A percentile compares a stretch with the other conserved stretches of the same genome.
Conservation (phyloP, 257 asterid genomes). For the Fraxinus excelsior region DNA sequence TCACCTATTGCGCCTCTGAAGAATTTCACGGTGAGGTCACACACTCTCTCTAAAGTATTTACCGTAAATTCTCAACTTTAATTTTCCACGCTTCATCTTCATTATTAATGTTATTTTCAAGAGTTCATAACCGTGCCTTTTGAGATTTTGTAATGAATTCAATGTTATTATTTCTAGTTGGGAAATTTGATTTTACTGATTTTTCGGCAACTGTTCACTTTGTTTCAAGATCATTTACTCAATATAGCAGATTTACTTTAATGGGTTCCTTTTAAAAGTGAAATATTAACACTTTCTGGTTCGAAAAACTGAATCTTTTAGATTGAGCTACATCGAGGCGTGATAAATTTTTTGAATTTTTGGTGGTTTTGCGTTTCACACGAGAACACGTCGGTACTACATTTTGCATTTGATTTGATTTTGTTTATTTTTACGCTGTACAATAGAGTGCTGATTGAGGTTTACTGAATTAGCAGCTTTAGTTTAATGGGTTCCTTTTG, state of each 20-base stretch:
- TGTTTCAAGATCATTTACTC: conserved; percentile 4
- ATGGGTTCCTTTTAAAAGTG: conserved; percentile 27
- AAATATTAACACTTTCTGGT: background rate
- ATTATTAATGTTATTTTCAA: background rate
- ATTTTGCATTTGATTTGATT: conserved; percentile 9
- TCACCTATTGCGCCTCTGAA: conserved; percentile 26
- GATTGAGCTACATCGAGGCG: background rate
- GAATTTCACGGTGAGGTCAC: conserved; percentile 22
- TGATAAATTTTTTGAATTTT: background rate
- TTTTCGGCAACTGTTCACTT: conserved; percentile 6
- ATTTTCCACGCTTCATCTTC: conserved; percentile 8
- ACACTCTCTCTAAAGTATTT: conserved; percentile 18
- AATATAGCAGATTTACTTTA: conserved; percentile 14
- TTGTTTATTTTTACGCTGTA: conserved; percentile 20
- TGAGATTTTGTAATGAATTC: conserved; percentile 17
- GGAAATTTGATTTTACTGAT: background rate
- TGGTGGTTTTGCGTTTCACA: background rate
- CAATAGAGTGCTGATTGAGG: conserved; percentile 8
- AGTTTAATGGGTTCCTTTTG: conserved; percentile 26
- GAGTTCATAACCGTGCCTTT: conserved; percentile 16
- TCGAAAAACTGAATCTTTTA: background rate
- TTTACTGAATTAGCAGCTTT: conserved; percentile 17
- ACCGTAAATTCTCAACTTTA: conserved; percentile 22
- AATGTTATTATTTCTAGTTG: conserved; percentile 20
- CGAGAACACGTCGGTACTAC: conserved; percentile 15